These are phyloP conservation scores for Trametes cinnabarina DNA, from an alignment of 768 basidiomycete genomes.

Conservation along the genomic window DNA sequence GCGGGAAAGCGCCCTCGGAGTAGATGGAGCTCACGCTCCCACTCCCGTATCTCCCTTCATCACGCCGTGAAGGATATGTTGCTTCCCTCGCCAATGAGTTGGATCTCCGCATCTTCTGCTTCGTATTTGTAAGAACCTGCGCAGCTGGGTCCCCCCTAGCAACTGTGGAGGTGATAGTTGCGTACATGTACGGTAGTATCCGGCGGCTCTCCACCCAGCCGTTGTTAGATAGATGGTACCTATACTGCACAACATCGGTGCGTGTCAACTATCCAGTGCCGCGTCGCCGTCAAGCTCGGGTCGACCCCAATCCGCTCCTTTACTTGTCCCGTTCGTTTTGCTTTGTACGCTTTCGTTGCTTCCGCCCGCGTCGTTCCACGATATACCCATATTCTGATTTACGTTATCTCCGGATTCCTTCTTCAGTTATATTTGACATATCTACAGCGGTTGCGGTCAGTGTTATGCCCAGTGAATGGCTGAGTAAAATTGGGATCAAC, in stretches of 20 bases:
- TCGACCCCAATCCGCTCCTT: neutral
- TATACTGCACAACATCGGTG: neutral
- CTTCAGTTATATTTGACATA: too few relatives aligned
- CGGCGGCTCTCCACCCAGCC: neutral
- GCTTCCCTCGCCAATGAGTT: neutral
- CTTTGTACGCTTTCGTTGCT: constrained; percentile 1
- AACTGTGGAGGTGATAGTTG: neutral
- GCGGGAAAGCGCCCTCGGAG: constrained; percentile 8
- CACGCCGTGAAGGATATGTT: neutral
- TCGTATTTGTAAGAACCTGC: too few relatives aligned
- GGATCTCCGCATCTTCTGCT: neutral
- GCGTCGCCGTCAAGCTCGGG: too few relatives aligned
- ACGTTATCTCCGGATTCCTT: too few relatives aligned
- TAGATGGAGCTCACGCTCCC: too few relatives aligned
- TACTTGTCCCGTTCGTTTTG: neutral
- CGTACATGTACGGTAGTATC: neutral
- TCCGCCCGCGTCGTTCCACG: neutral
- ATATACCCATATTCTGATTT: too few relatives aligned
- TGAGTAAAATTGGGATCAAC: too few relatives aligned
- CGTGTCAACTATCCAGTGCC: neutral
- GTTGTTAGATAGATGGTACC: neutral
- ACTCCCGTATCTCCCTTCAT: too few relatives aligned
- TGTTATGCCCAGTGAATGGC: too few relatives aligned
- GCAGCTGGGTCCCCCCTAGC: neutral
- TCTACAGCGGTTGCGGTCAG: too few relatives aligned